Conservation (phyloP, 768 basidiomycete genomes). For the Leccinellum albellum region DNA sequence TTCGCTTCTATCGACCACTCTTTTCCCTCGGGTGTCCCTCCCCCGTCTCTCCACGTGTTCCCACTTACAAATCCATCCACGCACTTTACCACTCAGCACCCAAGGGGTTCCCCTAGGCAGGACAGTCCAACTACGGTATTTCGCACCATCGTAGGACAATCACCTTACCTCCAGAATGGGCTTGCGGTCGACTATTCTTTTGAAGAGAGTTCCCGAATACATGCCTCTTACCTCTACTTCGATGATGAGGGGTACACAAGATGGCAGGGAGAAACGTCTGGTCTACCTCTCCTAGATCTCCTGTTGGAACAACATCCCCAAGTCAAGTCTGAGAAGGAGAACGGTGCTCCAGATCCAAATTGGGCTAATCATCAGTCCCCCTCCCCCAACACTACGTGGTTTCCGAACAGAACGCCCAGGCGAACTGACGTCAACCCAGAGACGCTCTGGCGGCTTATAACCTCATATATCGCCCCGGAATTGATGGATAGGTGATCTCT, state of each 20-base stretch:
- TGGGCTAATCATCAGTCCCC: slow-evolving; percentile 32
- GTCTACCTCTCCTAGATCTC: slow-evolving; percentile 82
- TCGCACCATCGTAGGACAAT: slow-evolving; percentile 37
- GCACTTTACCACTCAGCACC: slow-evolving; percentile 56
- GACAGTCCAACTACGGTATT: slow-evolving; percentile 43
- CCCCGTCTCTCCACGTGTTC: slow-evolving; percentile 71
- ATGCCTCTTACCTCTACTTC: slow-evolving; percentile 80
- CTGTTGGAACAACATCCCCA: slow-evolving; percentile 67
- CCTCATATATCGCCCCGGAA: slow-evolving; percentile 81
- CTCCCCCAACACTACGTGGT: slow-evolving; percentile 57
- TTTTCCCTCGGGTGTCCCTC: slow-evolving; percentile 62
- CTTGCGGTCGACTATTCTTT: slow-evolving; percentile 40
- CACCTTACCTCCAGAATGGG: slow-evolving; percentile 26
- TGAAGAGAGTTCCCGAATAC: slow-evolving; percentile 61
- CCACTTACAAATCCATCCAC: slow-evolving; percentile 80
- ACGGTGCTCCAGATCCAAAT: slow-evolving; percentile 22
- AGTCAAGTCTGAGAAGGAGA: slow-evolving; percentile 33
- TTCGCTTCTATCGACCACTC: slow-evolving; percentile 39
- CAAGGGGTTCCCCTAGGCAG: slow-evolving; percentile 42
- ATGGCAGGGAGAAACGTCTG: slow-evolving; percentile 93
- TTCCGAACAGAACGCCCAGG: slow-evolving; percentile 75
- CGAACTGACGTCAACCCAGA: slow-evolving; percentile 83
- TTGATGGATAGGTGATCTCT: slow-evolving; percentile 83
- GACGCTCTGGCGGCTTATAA: slow-evolving; percentile 81
- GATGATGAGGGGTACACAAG: slow-evolving; percentile 85